These are phyloP conservation scores for Calonectria multiphialidica DNA, from an alignment of 2,329 filamentous ascomycete species.

Conservation along the genomic window DNA sequence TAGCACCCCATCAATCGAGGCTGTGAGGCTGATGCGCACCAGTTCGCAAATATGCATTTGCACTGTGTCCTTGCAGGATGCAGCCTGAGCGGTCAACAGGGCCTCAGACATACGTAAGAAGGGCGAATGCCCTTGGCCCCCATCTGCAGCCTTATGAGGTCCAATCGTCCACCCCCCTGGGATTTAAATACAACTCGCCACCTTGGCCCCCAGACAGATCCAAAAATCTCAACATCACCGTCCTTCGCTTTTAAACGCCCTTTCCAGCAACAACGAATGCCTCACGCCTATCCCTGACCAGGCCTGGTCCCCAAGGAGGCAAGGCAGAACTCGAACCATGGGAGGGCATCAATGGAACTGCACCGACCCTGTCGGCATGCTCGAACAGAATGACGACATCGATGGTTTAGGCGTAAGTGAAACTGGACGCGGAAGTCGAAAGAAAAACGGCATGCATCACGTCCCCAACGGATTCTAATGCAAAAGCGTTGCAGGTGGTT, in stretches of 20 bases:
- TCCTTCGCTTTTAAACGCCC: too few relatives aligned
- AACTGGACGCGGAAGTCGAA: neutral
- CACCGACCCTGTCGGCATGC: neutral
- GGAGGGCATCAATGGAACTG: neutral
- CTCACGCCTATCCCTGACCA: neutral
- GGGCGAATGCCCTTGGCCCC: neutral
- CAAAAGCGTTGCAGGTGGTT: neutral
- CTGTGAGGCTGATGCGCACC: neutral
- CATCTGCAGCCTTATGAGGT: neutral
- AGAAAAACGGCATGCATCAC: neutral
- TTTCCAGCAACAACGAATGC: neutral
- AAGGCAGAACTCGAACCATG: neutral
- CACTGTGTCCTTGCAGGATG: neutral
- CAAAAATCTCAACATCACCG: neutral
- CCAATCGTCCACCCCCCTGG: neutral
- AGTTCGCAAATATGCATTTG: neutral
- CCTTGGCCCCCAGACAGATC: neutral
- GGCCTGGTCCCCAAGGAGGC: neutral
- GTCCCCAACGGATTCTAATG: neutral
- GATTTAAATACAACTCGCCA: neutral
- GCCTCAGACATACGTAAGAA: neutral
- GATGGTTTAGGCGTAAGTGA: slow-evolving; percentile 1
- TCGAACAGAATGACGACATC: neutral
- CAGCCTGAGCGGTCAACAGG: neutral
- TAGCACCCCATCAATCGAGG: neutral